These are phyloP conservation scores for Dryas drummondii DNA, from an alignment of 306 rosid species.

Conservation along the genomic window DNA sequence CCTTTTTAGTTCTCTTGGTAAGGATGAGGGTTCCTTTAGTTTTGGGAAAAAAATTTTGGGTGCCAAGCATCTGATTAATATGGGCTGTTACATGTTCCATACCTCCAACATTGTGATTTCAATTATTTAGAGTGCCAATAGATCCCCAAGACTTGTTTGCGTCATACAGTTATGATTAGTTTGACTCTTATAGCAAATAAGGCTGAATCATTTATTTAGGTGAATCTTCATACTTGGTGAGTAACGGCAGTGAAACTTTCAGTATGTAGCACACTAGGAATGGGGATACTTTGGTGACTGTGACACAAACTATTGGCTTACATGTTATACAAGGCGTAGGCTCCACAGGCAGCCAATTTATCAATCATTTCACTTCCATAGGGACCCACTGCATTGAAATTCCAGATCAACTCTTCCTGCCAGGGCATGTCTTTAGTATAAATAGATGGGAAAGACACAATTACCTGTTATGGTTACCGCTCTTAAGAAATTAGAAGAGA, in stretches of 20 bases:
- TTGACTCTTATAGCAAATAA: not conserved
- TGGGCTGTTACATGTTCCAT: not conserved
- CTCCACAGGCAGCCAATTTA: not conserved
- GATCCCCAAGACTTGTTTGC: not conserved
- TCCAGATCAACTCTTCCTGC: not conserved
- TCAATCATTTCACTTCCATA: not conserved
- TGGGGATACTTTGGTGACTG: not conserved
- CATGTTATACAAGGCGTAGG: not conserved
- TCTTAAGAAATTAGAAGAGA: not conserved
- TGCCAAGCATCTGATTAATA: not conserved
- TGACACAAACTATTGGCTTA: not conserved
- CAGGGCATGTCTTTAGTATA: not conserved
- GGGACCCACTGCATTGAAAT: slow-evolving; percentile 2
- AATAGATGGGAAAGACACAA: not conserved
- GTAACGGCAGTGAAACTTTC: not conserved
- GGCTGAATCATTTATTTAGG: not conserved
- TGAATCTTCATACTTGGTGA: not conserved
- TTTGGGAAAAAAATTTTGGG: not conserved
- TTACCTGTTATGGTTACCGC: not conserved
- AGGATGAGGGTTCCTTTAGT: not conserved
- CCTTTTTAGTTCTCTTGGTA: not conserved
- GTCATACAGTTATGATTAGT: not conserved
- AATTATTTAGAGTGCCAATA: not conserved
- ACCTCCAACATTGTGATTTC: not conserved
- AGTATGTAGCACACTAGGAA: not conserved